Base-by-base conservation (phyloP, 2,329 filamentous ascomycete genomes). In the Hypoxylon sp. region DNA sequence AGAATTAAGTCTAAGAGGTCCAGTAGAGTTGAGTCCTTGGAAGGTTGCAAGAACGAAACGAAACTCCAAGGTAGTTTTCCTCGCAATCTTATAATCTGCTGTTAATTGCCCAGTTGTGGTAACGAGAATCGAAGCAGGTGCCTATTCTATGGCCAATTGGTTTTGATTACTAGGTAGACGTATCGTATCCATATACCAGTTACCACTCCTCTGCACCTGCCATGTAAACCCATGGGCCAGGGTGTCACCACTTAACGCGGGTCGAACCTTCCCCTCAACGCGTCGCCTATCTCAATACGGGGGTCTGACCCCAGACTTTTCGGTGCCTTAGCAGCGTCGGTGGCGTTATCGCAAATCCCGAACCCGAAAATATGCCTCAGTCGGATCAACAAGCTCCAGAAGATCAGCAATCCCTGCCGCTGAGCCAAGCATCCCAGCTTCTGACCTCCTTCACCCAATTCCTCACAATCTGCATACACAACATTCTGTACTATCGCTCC, bases 381-480 rank as follows among this genome's bases (percentile, higher is more conserved):
- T 42, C 54, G 49, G 58, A 61, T 26, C 44, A 60, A 11, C 50
- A 67, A 24, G 11, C 28, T 28, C n/a, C 26, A 6, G 53, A 68
- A 26, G 65, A 65, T 24, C 65, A 65, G 9, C 59, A 58, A 58
- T 71, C 73, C 45, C 69, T 84, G 64, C 71, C 79, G 20, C 68
- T 77, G 8, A 66, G 75, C 18, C 73, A 81, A 80, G 87, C 81
- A 74, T 84, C 76, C 77, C 81, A 76, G 54, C 87, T 94, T 70
- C 85, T 94, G 69, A 80, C 83, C 61, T 87, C 89, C 53, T 94
- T 97, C 79, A 87, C 86, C 66, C 87, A 89, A 74, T 97, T 97
- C 80, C 86, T 97, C 59, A 92, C 89, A 65, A 88, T 95, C 67
- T 87, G 91, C 72, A 87, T 95, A 68, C 94, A 97, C 83, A 92